A percentile compares a stretch with the other conserved stretches of the same genome.
phyloP scores from a whole-genome alignment of 1,139 yeast species.

The Debaryomyces psychrophilus region DNA sequence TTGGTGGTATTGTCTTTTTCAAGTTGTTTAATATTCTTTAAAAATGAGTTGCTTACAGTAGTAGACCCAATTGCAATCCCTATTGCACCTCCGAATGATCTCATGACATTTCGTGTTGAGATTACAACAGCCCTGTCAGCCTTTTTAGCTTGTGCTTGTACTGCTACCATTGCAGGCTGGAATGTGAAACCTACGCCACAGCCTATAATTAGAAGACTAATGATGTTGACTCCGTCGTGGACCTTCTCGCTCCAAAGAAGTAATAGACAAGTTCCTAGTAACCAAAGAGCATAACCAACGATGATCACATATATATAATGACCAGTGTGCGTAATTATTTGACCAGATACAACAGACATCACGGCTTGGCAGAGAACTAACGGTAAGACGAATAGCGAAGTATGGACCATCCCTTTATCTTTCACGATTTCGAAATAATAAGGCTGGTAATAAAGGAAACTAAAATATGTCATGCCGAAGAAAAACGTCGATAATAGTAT shows the following conservation, averaged over 20 bases:
- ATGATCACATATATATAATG: conserved; percentile 46
- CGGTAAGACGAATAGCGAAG: conserved; percentile 47
- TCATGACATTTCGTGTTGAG: conserved; percentile 53
- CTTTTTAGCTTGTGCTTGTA: conserved; percentile 53
- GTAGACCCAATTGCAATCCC: conserved; percentile 32
- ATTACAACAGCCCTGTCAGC: conserved; percentile 60
- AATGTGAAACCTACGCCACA: conserved; percentile 40
- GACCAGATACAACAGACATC: conserved; percentile 47
- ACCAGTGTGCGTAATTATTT: conserved; percentile 43
- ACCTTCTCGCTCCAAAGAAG: conserved; percentile 36
- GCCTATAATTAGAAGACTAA: conserved; percentile 47
- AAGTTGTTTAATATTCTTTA: conserved; percentile 16
- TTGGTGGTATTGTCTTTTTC: conserved; percentile 7
- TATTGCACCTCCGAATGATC: conserved; percentile 58
- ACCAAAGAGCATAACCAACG: conserved; percentile 49
- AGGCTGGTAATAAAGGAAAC: conserved; percentile 50
- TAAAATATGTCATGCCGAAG: conserved; percentile 52
- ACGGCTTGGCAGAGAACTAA: conserved; percentile 46
- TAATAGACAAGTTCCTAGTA: conserved; percentile 41
- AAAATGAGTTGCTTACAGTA: conserved; percentile 25
- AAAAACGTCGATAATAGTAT: conserved; percentile 49
- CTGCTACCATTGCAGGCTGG: conserved; percentile 53
- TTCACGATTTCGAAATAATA: conserved; percentile 56
- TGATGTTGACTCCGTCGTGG: conserved; percentile 35
- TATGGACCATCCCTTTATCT: conserved; percentile 37